Evolutionary conservation across 805 yeast genomes (phyloP), one percentile per base, ranked within the genome.

Genomic region (Saturnispora diversa): DNA sequence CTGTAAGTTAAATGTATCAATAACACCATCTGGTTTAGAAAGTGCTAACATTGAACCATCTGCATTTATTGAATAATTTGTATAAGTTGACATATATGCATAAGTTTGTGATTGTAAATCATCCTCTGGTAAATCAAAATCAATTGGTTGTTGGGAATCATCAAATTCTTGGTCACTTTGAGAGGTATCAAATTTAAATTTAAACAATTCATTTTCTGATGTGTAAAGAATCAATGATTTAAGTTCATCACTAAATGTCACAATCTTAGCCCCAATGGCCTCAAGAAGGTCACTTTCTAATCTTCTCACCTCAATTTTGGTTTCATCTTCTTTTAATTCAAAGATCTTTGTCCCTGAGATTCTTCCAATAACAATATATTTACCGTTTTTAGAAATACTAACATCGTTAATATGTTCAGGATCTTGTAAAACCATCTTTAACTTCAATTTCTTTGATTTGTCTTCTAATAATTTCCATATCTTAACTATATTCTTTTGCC

Each of bases 401-500:
- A 82, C 85, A 26, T 72, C 63, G 1, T 86, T 65, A 37, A 92
- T 80, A 60, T 83, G 83, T 47, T 86, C 96, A 24, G 84, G 94
- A 47, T 81, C 92, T 35, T 75, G 68, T 44, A 81, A 62, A 2
- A 72, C 64, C 51, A 84, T 55, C 60, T 84, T 84, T 39, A 83
- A 68, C 2, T 83, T 77, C 44, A 87, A 59, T 43, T 72, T 74
- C 53, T 72, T 76, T 13, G 70, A 65, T 53, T 54, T 52, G 44
- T 55, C 53, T 24, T 42, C 45, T 10, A 42, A 29, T 15, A 85
- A 53, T 46, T 62, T 65, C 97, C 97, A 92, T 9, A 92, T 68
- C 55, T 86, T 86, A 31, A 90, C 73, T 3, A 72, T 67, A 55
- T 83, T 87, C 49, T 83, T 94, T 51, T 78, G 81, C 92, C 94